phyloP scores from a whole-genome alignment of 2,329 filamentous ascomycete genomes.

The Fusarium verrucosum region DNA sequence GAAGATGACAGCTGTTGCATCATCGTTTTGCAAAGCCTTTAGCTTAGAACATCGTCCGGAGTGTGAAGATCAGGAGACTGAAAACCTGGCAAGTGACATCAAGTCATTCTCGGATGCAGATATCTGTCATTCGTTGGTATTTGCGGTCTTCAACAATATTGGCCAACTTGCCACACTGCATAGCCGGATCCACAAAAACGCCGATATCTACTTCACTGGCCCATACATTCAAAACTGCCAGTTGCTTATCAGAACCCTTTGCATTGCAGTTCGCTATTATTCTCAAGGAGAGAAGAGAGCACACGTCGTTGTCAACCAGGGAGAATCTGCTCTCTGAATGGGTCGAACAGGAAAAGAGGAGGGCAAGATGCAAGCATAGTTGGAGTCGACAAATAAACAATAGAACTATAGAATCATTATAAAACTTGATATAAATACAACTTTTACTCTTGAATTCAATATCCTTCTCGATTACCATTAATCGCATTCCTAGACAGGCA shows the following conservation, averaged over 20 bases:
- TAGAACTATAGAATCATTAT: neutral
- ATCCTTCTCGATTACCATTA: no score
- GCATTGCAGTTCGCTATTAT: conserved; percentile 32
- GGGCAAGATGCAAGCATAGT: accelerated
- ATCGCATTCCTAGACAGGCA: no score
- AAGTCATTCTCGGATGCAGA: conserved; percentile 77
- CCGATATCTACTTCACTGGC: conserved; percentile 96
- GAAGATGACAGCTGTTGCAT: conserved; percentile 94
- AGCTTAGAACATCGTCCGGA: conserved; percentile 88
- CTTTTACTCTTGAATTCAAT: no score
- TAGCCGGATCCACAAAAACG: conserved; percentile 90
- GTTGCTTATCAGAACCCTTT: conserved; percentile 94
- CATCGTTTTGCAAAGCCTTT: conserved; percentile 96
- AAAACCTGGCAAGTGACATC: conserved; percentile 60
- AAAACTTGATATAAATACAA: neutral
- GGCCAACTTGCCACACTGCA: conserved; percentile 97
- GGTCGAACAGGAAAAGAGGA: accelerated
- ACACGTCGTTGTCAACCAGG: conserved; percentile 1
- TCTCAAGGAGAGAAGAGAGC: conserved; percentile 23
- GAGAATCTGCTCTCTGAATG: neutral
- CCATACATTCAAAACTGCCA: conserved; percentile 95
- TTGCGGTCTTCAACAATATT: conserved; percentile 97
- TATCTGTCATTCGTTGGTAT: conserved; percentile 89
- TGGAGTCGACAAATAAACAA: accelerated
- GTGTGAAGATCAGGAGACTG: conserved; percentile 73